These are phyloP conservation scores for Thelonectria rubi DNA, from an alignment of 2,329 filamentous ascomycete genomes.

Conservation along the genomic window DNA sequence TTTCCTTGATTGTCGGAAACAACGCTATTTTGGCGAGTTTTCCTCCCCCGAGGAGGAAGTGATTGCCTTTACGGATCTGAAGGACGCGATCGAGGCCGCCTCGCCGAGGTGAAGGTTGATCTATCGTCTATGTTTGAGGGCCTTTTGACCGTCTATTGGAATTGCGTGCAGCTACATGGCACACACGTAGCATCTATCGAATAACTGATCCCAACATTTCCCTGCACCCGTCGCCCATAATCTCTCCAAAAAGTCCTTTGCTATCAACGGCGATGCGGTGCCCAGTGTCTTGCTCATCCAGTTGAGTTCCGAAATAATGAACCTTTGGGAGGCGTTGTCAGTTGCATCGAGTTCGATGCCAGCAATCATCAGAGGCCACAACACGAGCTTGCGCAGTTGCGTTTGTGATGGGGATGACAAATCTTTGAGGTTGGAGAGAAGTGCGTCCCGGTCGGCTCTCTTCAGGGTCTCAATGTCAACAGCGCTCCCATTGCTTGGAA, in stretches of 20 bases:
- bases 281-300: conserved; percentile 34
- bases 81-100: no score
- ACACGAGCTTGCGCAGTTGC: conserved; percentile 31
- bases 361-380: conserved; percentile 41
- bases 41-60: no score
- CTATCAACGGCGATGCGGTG: conserved; percentile 32
- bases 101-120: no score
- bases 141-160: not conserved
- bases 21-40: no score
- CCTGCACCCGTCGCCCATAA: not conserved
- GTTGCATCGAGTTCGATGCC: conserved; percentile 33
- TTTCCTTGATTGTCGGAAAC: no score
- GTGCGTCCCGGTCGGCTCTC: not conserved
- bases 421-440: conserved; percentile 13
- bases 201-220: not conserved
- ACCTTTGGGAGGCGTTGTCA: conserved; percentile 23
- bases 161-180: not conserved
- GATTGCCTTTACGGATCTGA: no score
- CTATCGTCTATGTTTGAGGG: no score
- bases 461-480: not conserved
- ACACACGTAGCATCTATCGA: not conserved
- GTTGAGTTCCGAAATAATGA: conserved; percentile 26
- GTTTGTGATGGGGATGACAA: conserved; percentile 4
- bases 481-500: not conserved
- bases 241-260: conserved; percentile 6